Base-by-base conservation (phyloP, 768 basidiomycete species). In the Hericium erinaceus region DNA sequence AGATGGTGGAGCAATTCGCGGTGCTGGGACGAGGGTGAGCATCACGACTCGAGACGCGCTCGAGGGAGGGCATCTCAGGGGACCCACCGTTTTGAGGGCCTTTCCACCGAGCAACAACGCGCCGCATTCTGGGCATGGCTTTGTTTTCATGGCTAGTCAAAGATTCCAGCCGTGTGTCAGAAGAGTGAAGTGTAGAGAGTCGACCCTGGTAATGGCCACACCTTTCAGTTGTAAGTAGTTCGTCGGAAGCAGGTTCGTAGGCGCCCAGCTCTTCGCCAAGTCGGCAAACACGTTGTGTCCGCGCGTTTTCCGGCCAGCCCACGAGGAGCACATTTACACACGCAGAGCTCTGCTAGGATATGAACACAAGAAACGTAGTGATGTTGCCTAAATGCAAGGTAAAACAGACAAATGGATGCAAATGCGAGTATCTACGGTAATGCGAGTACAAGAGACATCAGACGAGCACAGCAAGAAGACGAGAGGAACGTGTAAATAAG, bases 401-500 rank as follows among this genome's bases (percentile, higher is more conserved):
- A 18, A 50, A 22, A 13, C 22, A 20, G 15, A n/a, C 26, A 28
- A 50, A 50, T 24, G 48, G 48, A 50, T 50, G 48, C 18, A 28
- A 50, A 44, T 44, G 41, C 41, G 41, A 44, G 18, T 44, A 18
- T 44, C 16, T 16, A 44, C 41, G 49, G 15, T 48, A 37, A 46
- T 41, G 37, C 24, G 52, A 51, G 18, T 55, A 61, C 22, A 60
- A 57, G 13, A 48, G 56, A 40, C 56, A 59, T 18, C 55, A 40
- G 40, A 55, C 59, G 3, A 60, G 54, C 49, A 38, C 16, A 39
- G 39, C 18, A 60, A 26, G 55, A 61, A 54, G 33, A 46, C 28
- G 12, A 33, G 33, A 8, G 7, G 15, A 44, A 44, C 13, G 18
- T 18, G 41, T n/a, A 41, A 3, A 2, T 56, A 39, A 6, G 11